Percentiles rank a stretch among this genome's conserved stretches.
Conservation (phyloP, 257 asterid genomes). For the Solanum acaule region DNA sequence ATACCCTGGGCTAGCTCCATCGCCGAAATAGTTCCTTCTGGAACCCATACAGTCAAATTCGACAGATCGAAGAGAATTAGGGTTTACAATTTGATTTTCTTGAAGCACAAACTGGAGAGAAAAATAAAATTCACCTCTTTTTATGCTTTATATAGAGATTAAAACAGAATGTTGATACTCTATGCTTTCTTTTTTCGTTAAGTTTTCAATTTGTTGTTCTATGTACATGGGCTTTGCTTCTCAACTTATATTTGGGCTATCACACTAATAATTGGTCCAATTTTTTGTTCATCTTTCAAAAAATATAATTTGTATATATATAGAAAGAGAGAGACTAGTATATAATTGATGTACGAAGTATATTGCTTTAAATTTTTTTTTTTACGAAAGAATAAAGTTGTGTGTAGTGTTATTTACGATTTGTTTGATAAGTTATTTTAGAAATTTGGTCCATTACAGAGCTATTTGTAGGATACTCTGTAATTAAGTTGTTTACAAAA, state of each 20-base stretch:
- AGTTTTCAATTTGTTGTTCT: too few species aligned
- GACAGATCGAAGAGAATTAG: neutral
- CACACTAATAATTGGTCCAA: neutral
- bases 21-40: slow-evolving; percentile 65
- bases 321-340: too few species aligned
- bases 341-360: neutral
- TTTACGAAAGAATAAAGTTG: neutral
- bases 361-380: too few species aligned
- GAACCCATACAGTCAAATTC: slow-evolving; percentile 36
- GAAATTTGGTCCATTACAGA: neutral
- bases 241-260: too few species aligned
- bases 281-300: neutral
- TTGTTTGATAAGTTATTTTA: neutral
- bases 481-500: neutral
- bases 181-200: neutral
- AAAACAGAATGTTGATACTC: too few species aligned
- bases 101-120: neutral
- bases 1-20: slow-evolving; percentile 94
- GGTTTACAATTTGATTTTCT: neutral
- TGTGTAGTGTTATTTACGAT: neutral
- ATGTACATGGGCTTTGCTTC: neutral
- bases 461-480: neutral
- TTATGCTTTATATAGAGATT: neutral
- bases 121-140: too few species aligned
- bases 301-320: too few species aligned